Evolutionary conservation across 192 early-diverging fungal genomes (phyloP).

Genomic region (Linnemannia schmuckeri): DNA sequence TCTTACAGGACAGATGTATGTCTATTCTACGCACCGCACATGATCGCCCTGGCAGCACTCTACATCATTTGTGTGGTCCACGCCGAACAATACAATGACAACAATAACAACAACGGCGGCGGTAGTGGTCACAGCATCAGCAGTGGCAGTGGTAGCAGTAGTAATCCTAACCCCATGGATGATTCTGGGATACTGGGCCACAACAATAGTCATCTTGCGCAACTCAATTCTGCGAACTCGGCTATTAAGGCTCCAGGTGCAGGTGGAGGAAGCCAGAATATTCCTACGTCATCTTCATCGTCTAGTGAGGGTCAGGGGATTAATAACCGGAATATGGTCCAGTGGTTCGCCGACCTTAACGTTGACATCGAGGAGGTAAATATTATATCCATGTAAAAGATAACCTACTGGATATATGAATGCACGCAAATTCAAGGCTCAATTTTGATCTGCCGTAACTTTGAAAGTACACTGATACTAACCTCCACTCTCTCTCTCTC

Average conservation of each 20-base stretch:
- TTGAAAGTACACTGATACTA: too few relatives aligned
- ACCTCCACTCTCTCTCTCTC: neutral
- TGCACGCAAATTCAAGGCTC: neutral
- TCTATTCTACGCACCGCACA: conserved; percentile 90
- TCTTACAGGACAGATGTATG: conserved; percentile 83
- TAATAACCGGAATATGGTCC: conserved; percentile 72
- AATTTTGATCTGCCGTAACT: too few relatives aligned
- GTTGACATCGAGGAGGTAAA: conserved; percentile 81
- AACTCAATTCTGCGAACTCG: conserved; percentile 22
- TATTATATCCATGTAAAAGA: neutral
- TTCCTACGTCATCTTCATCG: neutral
- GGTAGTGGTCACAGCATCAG: neutral
- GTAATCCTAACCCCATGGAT: neutral
- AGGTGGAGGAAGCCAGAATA: neutral
- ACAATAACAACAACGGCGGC: conserved; percentile 4
- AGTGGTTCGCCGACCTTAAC: conserved; percentile 87
- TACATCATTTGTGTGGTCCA: conserved; percentile 77
- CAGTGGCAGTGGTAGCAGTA: conserved; percentile 18
- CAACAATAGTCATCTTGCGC: conserved; percentile 23
- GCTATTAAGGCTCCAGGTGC: conserved; percentile 12
- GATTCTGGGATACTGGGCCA: conserved; percentile 6
- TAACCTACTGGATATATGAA: neutral
- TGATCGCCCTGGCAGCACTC: conserved; percentile 87
- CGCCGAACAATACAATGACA: conserved; percentile 38
- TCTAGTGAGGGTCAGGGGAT: conserved; percentile 45